These are phyloP conservation scores for Astragalus glycyphyllos DNA, from an alignment of 306 rosid species.

Conservation along the genomic window DNA sequence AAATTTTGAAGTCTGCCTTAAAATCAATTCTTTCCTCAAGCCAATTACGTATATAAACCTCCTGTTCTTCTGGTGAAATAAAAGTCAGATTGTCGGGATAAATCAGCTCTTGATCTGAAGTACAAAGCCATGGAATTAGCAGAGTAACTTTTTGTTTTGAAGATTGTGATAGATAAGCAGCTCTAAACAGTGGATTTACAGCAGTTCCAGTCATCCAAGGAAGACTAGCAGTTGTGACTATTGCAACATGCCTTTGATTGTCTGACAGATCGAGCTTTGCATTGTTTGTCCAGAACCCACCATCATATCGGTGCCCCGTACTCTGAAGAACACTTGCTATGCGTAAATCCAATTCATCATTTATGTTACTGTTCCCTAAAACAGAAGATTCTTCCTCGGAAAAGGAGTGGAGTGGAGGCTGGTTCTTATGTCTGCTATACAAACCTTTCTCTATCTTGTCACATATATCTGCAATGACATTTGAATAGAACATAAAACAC, in stretches of 20 bases:
- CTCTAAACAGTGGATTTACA: constrained; percentile 91
- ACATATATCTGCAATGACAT: constrained; percentile 74
- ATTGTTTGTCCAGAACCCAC: constrained; percentile 86
- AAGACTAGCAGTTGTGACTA: constrained; percentile 97
- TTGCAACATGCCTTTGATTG: constrained; percentile 80
- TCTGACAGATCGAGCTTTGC: constrained; percentile 60
- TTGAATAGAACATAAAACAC: constrained; percentile 37
- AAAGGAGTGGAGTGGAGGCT: constrained; percentile 53
- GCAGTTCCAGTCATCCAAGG: constrained; percentile 99
- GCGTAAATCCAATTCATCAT: constrained; percentile 79
- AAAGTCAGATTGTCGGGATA: constrained; percentile 78
- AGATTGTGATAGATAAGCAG: constrained; percentile 84
- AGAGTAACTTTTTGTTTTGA: constrained; percentile 81
- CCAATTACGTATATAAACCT: constrained; percentile 84
- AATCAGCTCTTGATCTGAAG: constrained; percentile 86
- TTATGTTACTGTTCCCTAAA: constrained; percentile 62
- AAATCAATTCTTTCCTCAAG: constrained; percentile 94
- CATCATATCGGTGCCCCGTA: constrained; percentile 86
- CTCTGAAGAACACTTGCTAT: constrained; percentile 92
- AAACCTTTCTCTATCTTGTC: constrained; percentile 88
- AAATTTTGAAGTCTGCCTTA: constrained; percentile 81
- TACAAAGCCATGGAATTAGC: constrained; percentile 93
- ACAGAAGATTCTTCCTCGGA: constrained; percentile 66
- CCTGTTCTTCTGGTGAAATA: constrained; percentile 89
- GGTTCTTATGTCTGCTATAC: constrained; percentile 77